Evolutionary conservation across 2,329 filamentous ascomycete species (phyloP), one percentile per base, ranked within the genome.

Genomic region (Penicillium sp.): DNA sequence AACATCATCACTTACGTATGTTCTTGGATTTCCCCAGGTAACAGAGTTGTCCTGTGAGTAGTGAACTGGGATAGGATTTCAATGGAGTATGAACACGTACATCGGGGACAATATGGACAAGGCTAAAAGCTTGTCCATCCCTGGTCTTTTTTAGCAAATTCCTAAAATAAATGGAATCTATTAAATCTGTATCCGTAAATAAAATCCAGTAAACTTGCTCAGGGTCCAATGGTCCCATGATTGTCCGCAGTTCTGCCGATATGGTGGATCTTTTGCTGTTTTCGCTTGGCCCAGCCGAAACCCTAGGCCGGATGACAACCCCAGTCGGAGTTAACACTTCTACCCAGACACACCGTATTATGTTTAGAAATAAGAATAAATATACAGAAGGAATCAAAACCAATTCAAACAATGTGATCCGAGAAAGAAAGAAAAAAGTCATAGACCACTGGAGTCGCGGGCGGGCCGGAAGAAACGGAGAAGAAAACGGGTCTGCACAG

Each of bases 1-100:
- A 62, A 59, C 64, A 67, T 66, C 64, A 66, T 64, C 63, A 60
- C 61, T 67, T 66, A 66, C 65, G 64, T 66, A 66, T 60, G 63
- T 62, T 53, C 49, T 55, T 49, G 15, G 51, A 59, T 55, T 58
- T 31, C 21, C 27, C 13, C 8, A 10, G 10, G 8, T 29, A 19
- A 9, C 12, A 4, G 3, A 10, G 21, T 25, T 3, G 15, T n/a
- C 23, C 1, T 9, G 7, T 9, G 4, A 44, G 17, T 15, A n/a
- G 17, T 9, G 9, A 27, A 31, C 29, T 31, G 29, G 41, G 17
- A n/a, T 6, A 27, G 2, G 21, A 42, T 42, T 42, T 23, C 19
- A 15, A 38, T 17, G 41, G 21, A 19, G 25, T 12, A 19, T 31
- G 43, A 45, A n/a, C 17, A 29, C 43, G 43, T 29, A 27, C 42